phyloP scores from a whole-genome alignment of 352 stramenopile genomes.

The Globisporangium mamillatum region DNA sequence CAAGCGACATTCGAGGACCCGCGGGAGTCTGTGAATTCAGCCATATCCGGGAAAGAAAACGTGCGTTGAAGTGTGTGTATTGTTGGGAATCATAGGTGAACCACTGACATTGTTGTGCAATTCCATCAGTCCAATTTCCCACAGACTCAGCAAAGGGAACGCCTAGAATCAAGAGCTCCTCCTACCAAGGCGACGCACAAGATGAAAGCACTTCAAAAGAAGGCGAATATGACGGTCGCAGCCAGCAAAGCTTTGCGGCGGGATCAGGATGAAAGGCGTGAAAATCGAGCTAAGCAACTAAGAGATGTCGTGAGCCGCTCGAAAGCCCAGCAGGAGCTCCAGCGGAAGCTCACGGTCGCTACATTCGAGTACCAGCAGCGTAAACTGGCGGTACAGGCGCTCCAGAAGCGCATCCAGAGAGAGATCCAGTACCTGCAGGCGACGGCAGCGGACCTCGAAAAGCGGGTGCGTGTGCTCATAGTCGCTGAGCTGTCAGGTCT shows the following conservation, averaged over 20 bases:
- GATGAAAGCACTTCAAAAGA: constrained; percentile 13
- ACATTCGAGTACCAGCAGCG: constrained; percentile 48
- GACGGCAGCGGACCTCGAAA: constrained; percentile 42
- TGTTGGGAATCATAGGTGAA: background rate
- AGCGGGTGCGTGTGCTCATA: constrained; percentile 26
- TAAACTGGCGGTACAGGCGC: constrained; percentile 53
- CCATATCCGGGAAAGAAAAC: constrained; percentile 20
- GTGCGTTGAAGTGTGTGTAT: constrained; percentile 2
- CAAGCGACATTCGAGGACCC: constrained; percentile 15
- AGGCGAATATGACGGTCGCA: constrained; percentile 13
- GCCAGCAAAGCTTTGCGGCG: constrained; percentile 22
- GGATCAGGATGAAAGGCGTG: constrained; percentile 17
- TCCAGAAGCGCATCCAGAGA: constrained; percentile 44
- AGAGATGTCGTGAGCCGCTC: constrained; percentile 12
- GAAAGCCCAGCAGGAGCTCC: constrained; percentile 27
- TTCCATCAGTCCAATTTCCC: background rate
- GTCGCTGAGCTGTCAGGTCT: background rate
- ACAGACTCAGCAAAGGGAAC: background rate
- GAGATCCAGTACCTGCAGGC: constrained; percentile 59
- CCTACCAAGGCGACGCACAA: background rate
- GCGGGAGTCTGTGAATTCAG: constrained; percentile 8
- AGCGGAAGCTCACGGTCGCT: constrained; percentile 32
- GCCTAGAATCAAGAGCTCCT: background rate
- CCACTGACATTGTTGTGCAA: background rate
- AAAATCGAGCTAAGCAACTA: constrained; percentile 21